Conservation (phyloP, 495 filamentous ascomycete genomes). For the Penicillium alfredii region DNA sequence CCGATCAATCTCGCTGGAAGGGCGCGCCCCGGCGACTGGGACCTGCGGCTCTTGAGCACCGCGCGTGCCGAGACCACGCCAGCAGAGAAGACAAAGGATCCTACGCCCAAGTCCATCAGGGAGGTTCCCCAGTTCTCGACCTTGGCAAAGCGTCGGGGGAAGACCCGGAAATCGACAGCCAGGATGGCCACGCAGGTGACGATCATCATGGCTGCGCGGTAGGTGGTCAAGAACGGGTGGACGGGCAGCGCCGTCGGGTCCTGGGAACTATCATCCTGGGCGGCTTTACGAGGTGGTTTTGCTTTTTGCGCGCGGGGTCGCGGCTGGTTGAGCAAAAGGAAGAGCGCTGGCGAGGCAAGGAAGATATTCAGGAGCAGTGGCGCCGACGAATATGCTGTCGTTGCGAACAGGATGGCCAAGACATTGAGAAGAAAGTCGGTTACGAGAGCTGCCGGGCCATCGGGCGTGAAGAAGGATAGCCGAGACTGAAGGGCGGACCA, state of each 20-base stretch:
- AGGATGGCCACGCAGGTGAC: slow-evolving; percentile 88
- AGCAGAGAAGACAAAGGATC: slow-evolving; percentile 93
- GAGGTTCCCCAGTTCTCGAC: slow-evolving; percentile 98
- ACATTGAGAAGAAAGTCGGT: slow-evolving; percentile 87
- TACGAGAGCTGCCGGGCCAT: slow-evolving; percentile 57
- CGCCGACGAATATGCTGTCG: slow-evolving; percentile 74
- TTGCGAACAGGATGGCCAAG: slow-evolving; percentile 70
- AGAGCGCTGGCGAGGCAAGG: slow-evolving; percentile 61
- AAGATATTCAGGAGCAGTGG: slow-evolving; percentile 72
- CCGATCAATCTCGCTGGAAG: slow-evolving; percentile 50
- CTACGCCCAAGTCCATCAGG: slow-evolving; percentile 95
- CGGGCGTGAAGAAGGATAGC: slow-evolving; percentile 75
- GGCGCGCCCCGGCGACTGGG: slow-evolving; percentile 28
- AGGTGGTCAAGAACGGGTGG: slow-evolving; percentile 87
- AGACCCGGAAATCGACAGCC: slow-evolving; percentile 92
- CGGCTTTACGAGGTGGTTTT: slow-evolving; percentile 48
- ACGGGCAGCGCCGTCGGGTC: slow-evolving; percentile 54
- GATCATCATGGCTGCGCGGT: slow-evolving; percentile 88
- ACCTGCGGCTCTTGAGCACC: slow-evolving; percentile 64
- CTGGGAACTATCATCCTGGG: slow-evolving; percentile 19
- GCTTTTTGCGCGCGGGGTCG: slow-evolving; percentile 43
- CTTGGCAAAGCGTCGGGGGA: slow-evolving; percentile 93
- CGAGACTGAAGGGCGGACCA: slow-evolving; percentile 88
- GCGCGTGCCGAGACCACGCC: slow-evolving; percentile 87
- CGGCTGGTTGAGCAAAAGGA: slow-evolving; percentile 50